Conservation (phyloP, 2,329 filamentous ascomycete genomes). For the Paracamarosporium sp. region DNA sequence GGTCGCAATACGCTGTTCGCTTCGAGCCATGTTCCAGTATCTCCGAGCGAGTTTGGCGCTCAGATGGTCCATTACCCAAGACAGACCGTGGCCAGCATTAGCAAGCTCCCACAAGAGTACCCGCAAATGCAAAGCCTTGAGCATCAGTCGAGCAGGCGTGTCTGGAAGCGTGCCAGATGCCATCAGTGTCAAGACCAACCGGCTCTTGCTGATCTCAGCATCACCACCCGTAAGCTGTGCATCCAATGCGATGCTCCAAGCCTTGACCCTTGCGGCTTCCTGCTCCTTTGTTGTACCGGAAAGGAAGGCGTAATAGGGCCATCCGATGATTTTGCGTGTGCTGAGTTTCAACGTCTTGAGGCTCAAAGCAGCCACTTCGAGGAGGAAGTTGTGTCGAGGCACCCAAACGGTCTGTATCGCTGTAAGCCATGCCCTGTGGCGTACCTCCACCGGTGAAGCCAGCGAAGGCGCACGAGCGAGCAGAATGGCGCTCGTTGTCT, state of each 20-base stretch:
- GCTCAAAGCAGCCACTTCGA: constrained; percentile 81
- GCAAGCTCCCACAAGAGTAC: constrained; percentile 83
- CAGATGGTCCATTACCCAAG: constrained; percentile 69
- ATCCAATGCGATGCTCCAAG: constrained; percentile 92
- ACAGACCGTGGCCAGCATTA: constrained; percentile 69
- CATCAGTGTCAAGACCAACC: constrained; percentile 83
- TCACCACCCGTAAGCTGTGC: constrained; percentile 92
- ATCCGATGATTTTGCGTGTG: constrained; percentile 77
- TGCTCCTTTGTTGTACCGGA: constrained; percentile 84
- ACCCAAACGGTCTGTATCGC: constrained; percentile 93
- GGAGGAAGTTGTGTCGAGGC: constrained; percentile 82
- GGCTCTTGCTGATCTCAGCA: constrained; percentile 85
- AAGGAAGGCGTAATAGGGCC: constrained; percentile 76
- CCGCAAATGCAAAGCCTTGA: constrained; percentile 91
- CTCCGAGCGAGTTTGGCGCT: constrained; percentile 76
- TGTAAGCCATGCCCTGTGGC: constrained; percentile 89
- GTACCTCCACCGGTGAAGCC: constrained; percentile 82
- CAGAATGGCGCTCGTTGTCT: constrained; percentile 48
- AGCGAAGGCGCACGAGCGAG: constrained; percentile 69
- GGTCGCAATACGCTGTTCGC: constrained; percentile 60
- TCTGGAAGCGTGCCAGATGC: constrained; percentile 86
- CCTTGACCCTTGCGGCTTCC: constrained; percentile 84
- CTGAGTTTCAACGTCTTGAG: constrained; percentile 85
- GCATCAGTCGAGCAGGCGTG: constrained; percentile 83
- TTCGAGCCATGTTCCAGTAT: constrained; percentile 82